Percentiles rank a stretch among this genome's conserved stretches.
phyloP scores from a whole-genome alignment of 1,284 basidiomycete genomes.

The Ustilago hordei region DNA sequence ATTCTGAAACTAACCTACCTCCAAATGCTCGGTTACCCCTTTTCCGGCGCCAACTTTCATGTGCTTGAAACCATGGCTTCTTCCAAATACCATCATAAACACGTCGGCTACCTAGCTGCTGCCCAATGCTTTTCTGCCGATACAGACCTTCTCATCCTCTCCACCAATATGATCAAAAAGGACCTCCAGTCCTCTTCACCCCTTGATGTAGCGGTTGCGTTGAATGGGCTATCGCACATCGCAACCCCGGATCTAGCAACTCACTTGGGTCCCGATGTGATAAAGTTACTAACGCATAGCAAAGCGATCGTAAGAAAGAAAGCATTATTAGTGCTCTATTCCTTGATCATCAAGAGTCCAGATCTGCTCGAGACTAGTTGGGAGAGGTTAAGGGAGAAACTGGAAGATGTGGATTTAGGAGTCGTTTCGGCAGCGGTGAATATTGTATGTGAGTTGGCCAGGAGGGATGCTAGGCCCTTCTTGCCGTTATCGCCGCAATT shows the following conservation, averaged over 20 bases:
- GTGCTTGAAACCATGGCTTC: conserved; percentile 99
- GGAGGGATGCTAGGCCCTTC: conserved; percentile 60
- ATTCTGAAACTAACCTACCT: conserved; percentile 96
- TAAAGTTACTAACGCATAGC: conserved; percentile 90
- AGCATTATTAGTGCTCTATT: conserved; percentile 83
- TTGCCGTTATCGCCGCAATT: conserved; percentile 81
- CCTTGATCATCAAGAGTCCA: conserved; percentile 59
- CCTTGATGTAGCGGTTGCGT: conserved; percentile 81
- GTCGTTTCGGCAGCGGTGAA: conserved; percentile 94
- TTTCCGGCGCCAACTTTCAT: conserved; percentile 74
- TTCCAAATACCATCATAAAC: conserved; percentile 88
- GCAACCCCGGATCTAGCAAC: conserved; percentile 87
- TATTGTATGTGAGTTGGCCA: conserved; percentile 90
- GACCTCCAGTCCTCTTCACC: conserved; percentile 81
- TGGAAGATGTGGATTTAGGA: conserved; percentile 71
- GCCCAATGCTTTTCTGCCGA: conserved; percentile 91
- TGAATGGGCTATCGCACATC: conserved; percentile 89
- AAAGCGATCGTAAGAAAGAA: conserved; percentile 85
- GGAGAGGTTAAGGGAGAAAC: conserved; percentile 79
- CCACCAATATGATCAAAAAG: conserved; percentile 98
- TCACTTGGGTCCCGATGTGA: conserved; percentile 87
- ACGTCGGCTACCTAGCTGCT: conserved; percentile 94
- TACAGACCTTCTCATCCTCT: conserved; percentile 96
- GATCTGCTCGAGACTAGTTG: conserved; percentile 57
- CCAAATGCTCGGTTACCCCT: conserved; percentile 83